Evolutionary conservation across 768 basidiomycete species (phyloP), one percentile per base, ranked within the genome.

Genomic region (Lentinula boryana): DNA sequence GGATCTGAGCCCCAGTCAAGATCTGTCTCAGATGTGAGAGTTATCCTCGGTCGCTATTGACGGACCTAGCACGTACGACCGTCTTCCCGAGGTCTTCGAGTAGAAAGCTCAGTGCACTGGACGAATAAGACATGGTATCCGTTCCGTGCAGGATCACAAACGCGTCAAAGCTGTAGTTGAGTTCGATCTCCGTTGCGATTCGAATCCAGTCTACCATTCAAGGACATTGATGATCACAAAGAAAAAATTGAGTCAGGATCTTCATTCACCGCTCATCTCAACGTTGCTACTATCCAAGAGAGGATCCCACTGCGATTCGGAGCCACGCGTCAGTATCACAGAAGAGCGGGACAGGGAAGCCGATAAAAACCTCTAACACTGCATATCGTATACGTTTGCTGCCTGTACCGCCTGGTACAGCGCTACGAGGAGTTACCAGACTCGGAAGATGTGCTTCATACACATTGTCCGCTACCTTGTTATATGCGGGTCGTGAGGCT

Each of bases 31-130:
- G n/a, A 36, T 40, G 7, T 35, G 4, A 40, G 38, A 21, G 4
- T 40, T 32, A 8, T 49, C 44, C 23, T 46, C 9, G 1, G 32
- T 18, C 12, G 44, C 5, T 8, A 55, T 38, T 32, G 40, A 21
- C 8, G 10, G 33, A 52, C 6, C 23, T 36, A 23, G 31, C 40
- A 48, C 72, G 43, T 78, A 92, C 91, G 67, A 95, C 89, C 1
- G 92, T 94, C 75, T 93, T 95, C 52, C 93, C 93, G 3, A 98
- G 80, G 65, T 97, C 93, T 74, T 97, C 94, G 6, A 98, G 80
- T 58, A 98, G 74, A 71, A 97, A 98, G 68, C 89, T 91, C 40
- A 96, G 79, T 3, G 94, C 93, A 53, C 92, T 93, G 7, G 93
- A 85, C 7, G 89, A 88, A 72, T 93, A 95, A 16, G 86, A 85